A percentile compares a stretch with the other conserved stretches of the same genome.
Evolutionary conservation across 192 early-diverging fungal genomes (phyloP).

Genomic region (Backusella circina): DNA sequence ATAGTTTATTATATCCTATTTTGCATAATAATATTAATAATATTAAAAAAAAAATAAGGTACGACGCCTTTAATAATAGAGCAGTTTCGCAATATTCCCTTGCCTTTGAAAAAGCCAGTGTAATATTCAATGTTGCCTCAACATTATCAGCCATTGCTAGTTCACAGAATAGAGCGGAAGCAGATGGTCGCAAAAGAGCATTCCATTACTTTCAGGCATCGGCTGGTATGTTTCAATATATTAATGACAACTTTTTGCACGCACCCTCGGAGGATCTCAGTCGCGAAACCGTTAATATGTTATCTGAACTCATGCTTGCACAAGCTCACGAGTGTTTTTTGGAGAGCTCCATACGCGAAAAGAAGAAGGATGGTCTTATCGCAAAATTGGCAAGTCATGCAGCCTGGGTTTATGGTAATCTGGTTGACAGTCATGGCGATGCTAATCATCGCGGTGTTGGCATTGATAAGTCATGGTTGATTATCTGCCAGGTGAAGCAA

Average conservation of each 20-base stretch:
- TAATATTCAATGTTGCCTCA: constrained; percentile 93
- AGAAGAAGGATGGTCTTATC: constrained; percentile 85
- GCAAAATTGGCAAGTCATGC: constrained; percentile 87
- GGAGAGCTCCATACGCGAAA: constrained; percentile 81
- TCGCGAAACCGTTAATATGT: constrained; percentile 81
- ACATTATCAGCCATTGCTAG: constrained; percentile 73
- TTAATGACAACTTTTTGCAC: constrained; percentile 98
- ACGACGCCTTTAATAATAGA: constrained; percentile 84
- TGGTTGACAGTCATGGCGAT: constrained; percentile 69
- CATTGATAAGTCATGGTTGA: constrained; percentile 80
- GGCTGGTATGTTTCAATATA: constrained; percentile 91
- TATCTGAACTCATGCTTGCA: constrained; percentile 85
- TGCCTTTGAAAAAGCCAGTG: constrained; percentile 96
- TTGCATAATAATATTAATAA: neutral
- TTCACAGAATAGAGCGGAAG: constrained; percentile 69
- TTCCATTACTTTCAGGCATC: constrained; percentile 91
- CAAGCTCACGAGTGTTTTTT: constrained; percentile 94
- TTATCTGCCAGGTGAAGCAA: constrained; percentile 81
- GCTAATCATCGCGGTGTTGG: constrained; percentile 58
- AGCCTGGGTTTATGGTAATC: constrained; percentile 68
- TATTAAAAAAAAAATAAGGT: constrained; percentile 30
- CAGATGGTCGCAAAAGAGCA: constrained; percentile 72
- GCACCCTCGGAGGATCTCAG: constrained; percentile 91
- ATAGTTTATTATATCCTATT: constrained; percentile 9
- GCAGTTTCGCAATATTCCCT: constrained; percentile 85